Evolutionary conservation across 2,329 filamentous ascomycete species (phyloP).

Genomic region (Claviceps arundinis): DNA sequence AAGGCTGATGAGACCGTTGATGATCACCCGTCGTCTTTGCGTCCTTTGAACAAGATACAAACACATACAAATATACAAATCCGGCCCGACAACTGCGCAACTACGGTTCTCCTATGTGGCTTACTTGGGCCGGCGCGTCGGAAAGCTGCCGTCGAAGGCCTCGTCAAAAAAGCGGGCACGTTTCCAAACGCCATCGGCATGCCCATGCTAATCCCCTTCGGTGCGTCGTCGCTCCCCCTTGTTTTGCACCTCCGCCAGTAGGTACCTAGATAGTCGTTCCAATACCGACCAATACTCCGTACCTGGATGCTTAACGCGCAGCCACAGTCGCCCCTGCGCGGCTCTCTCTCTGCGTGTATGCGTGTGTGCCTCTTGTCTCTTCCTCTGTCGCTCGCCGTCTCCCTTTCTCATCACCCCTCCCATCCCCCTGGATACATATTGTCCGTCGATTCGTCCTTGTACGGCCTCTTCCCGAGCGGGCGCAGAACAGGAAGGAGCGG

Average conservation of each 20-base stretch:
- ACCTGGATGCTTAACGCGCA: background rate
- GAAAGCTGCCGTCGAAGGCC: background rate
- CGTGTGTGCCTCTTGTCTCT: background rate
- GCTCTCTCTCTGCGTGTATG: background rate
- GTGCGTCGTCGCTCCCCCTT: background rate
- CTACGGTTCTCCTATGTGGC: background rate
- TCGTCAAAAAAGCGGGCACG: background rate
- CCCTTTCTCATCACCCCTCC: background rate
- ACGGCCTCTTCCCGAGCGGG: background rate
- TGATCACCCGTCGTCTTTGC: background rate
- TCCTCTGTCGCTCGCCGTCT: background rate
- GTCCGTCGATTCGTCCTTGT: background rate
- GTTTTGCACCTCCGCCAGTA: background rate
- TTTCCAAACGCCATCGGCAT: conserved; percentile 1
- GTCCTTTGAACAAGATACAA: background rate
- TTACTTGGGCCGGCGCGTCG: background rate
- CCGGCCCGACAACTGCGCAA: background rate
- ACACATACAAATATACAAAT: background rate
- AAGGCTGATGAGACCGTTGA: background rate
- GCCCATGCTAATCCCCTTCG: conserved; percentile 1
- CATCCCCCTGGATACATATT: background rate
- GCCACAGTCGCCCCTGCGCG: background rate
- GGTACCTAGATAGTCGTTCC: background rate
- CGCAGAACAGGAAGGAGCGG: background rate
- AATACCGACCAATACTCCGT: conserved; percentile 1